Percentiles rank a stretch among this genome's conserved stretches.
phyloP scores from a whole-genome alignment of 164 flowering plant species.

The Litsea cubeba region DNA sequence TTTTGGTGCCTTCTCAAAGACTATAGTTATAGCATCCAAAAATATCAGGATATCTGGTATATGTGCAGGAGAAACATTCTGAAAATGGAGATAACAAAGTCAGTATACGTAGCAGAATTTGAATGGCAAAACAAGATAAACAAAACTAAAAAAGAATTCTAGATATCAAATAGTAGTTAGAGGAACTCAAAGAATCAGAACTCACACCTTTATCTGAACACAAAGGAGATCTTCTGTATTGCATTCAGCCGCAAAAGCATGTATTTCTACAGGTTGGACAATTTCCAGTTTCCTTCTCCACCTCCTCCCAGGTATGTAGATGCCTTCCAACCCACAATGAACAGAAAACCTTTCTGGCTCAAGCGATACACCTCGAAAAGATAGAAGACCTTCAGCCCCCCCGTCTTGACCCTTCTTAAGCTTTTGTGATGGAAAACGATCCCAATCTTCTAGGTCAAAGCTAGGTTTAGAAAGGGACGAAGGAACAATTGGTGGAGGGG shows the following conservation, averaged over 20 bases:
- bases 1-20: conserved; percentile 83
- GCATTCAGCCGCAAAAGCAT: conserved; percentile 83
- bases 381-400: conserved; percentile 57
- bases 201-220: conserved; percentile 82
- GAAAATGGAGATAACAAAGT: conserved; percentile 23
- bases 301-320: conserved; percentile 83
- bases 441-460: conserved; percentile 75
- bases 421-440: conserved; percentile 47
- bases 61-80: conserved; percentile 90
- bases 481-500: conserved; percentile 38
- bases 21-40: conserved; percentile 79
- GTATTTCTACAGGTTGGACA: conserved; percentile 83
- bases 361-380: conserved; percentile 81
- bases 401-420: conserved; percentile 35
- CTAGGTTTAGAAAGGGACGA: conserved; percentile 46
- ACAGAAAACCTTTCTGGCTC: conserved; percentile 90
- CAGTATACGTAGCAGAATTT: background rate
- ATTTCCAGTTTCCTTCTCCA: conserved; percentile 92
- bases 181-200: background rate
- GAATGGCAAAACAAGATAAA: conserved; percentile 2
- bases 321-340: conserved; percentile 89
- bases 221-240: conserved; percentile 92
- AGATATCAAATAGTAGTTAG: background rate
- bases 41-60: conserved; percentile 68
- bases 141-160: background rate